Evolutionary conservation across 257 asterid species (phyloP).

Genomic region (Linaria vulgaris): DNA sequence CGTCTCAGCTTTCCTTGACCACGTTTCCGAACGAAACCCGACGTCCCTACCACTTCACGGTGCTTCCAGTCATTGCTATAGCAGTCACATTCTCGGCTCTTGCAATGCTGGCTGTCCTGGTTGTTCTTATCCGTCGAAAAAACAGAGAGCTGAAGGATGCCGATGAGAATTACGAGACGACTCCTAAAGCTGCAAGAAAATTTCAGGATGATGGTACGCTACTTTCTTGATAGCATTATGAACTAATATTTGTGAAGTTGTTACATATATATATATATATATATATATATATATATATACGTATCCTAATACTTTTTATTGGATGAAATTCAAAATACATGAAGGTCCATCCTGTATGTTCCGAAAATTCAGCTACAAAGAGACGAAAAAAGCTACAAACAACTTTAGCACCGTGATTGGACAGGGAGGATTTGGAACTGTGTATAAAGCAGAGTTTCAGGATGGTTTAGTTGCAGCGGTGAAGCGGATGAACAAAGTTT

Average conservation of each 20-base stretch:
- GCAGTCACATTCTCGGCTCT: constrained; percentile 60
- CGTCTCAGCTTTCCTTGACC: constrained; percentile 53
- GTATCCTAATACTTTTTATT: constrained; percentile 23
- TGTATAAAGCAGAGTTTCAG: constrained; percentile 76
- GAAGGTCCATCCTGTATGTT: constrained; percentile 73
- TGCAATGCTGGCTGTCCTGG: constrained; percentile 49
- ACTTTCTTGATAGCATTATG: constrained; percentile 23
- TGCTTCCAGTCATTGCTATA: constrained; percentile 63
- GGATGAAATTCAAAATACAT: constrained; percentile 28
- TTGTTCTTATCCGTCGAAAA: constrained; percentile 64
- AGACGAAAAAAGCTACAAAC: constrained; percentile 82
- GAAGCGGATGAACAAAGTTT: constrained; percentile 82
- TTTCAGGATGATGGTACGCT: constrained; percentile 63
- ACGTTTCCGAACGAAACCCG: constrained; percentile 40
- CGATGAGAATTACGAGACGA: constrained; percentile 34
- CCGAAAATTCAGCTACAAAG: constrained; percentile 85
- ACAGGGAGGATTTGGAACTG: constrained; percentile 93
- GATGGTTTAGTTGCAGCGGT: constrained; percentile 73
- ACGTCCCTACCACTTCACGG: constrained; percentile 56
- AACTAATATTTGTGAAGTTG: not conserved
- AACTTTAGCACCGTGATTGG: constrained; percentile 72
- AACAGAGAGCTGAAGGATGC: constrained; percentile 61
- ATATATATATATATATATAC: no score
- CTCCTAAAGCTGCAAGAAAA: constrained; percentile 56
- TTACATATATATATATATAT: constrained; percentile 8